Evolutionary conservation across 345 rosid species (phyloP), one percentile per base, ranked within the genome.

Genomic region (Acer negundo): DNA sequence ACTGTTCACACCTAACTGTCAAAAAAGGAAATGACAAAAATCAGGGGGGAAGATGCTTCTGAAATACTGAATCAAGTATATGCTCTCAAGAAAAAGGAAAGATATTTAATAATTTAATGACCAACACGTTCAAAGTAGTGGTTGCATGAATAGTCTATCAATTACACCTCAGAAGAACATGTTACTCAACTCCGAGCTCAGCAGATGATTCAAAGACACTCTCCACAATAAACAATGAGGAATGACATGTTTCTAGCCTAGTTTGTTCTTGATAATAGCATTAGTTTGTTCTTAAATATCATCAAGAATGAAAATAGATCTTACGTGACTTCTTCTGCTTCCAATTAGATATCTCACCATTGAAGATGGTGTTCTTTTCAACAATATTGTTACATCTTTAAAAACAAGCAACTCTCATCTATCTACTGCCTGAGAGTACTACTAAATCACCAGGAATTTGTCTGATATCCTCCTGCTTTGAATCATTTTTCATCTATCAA

Each of bases 1-100:
- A 63, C 70, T n/a, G 55, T 55, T 46, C 15, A 55, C 46, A 46
- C 66, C 53, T 17, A 17, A 78, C 78, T 79, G 80, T 47, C 59
- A 58, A 63, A 69, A 9, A 53, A 20, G 15, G 38, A 69, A 73
- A 69, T n/a, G n/a, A 53, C 70, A 62, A 59, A n/a, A 67, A 46
- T 69, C 46, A 63, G 74, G 53, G 42, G 74, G 53, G 42, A 26
- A 77, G 4, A 51, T 19, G 22, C 38, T 17, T 24, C 63, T 59
- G 12, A 59, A 59, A 59, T n/a, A 59, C 15, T 53, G 13, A 35
- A n/a, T 51, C 11, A 70, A 76, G 40, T 17, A 66, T 22, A 66
- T 22, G 9, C 1, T 53, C 31, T 38, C 6, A 13, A 72, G 17
- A 72, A 31, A 72, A 6, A 15, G 28, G 59, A 67, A 66, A 13